Base-by-base conservation (phyloP, 164 flowering plant species). In the Tinospora cordifolia region DNA sequence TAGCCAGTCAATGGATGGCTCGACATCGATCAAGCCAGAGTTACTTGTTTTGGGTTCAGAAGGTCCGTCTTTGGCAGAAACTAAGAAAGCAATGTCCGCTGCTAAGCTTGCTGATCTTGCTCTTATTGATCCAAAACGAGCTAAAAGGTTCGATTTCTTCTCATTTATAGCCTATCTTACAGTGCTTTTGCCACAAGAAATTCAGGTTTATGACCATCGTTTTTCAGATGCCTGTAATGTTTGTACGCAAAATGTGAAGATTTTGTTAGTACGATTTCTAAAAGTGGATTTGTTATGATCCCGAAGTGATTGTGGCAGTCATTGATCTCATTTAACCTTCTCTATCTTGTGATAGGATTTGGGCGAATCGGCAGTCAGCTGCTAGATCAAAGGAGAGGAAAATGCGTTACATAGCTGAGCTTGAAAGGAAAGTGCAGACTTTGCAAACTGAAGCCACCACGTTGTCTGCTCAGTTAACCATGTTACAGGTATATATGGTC, bases 361-460 rank as follows among this genome's bases (percentile, higher is more conserved):
- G 97, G 98, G 98, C 98, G 49, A 94, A 94, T 79, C 86, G 98
- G 24, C 98, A 94, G 70, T 94, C 98, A 72, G 98, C 98, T 79
- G 93, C 98, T 74, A 89, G 98, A 30, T 94, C 96, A 36, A 94
- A 94, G 71, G 97, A 94, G 83, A 84, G 97, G 75, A 94, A 94
- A 75, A 90, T 97, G 19, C 90, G 96, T 6, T 94, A 94, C 75
- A 90, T 91, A 62, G 75, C 78, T 44, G 97, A 94, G 72, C 90
- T 94, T 65, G 98, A 94, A 83, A 87, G 98, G 69, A 94, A 89
- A 86, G 96, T 90, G 49, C 96, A 91, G 80, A 89, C 87, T 67
- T 92, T 94, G 85, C 98, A 94, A 80, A 94, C 97, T 25, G 97
- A 91, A 83, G 98, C 97, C 13, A 94, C 98, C n/a, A 91, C 98